Evolutionary conservation across 257 asterid genomes (phyloP).

Genomic region (Phtheirospermum japonicum): DNA sequence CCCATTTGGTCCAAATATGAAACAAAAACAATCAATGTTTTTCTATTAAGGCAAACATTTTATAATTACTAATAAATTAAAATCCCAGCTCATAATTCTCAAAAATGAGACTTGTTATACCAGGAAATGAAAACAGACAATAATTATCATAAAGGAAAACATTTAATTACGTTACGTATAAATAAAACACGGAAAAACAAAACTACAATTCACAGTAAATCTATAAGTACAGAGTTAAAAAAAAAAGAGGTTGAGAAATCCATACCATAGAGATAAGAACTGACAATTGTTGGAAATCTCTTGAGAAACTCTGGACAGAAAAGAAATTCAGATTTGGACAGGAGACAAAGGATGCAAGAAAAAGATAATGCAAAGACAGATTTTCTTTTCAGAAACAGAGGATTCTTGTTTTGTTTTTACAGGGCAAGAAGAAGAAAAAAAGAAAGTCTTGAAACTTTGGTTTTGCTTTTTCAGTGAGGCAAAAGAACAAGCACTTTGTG

Average conservation of each 20-base stretch:
- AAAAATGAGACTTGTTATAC: neutral
- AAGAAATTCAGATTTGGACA: constrained; percentile 4
- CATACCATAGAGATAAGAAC: constrained; percentile 33
- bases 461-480: neutral
- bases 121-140: constrained; percentile 1
- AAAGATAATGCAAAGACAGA: constrained; percentile 3
- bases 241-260: neutral
- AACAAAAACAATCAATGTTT: constrained; percentile 2
- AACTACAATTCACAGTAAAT: neutral
- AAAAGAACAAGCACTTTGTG: constrained; percentile 1
- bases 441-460: neutral
- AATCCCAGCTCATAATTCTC: neutral
- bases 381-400: constrained; percentile 22
- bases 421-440: too few species aligned
- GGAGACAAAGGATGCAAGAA: constrained; percentile 3
- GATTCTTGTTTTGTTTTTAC: constrained; percentile 22
- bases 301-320: constrained; percentile 24
- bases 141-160: neutral
- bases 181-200: neutral
- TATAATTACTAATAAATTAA: neutral
- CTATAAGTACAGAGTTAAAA: neutral
- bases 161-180: too few species aligned
- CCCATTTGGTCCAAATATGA: constrained; percentile 1
- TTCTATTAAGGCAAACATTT: too few species aligned
- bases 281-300: constrained; percentile 10